Base-by-base conservation (phyloP, 1,284 basidiomycete genomes). In the Cystobasidiaceae sp. region DNA sequence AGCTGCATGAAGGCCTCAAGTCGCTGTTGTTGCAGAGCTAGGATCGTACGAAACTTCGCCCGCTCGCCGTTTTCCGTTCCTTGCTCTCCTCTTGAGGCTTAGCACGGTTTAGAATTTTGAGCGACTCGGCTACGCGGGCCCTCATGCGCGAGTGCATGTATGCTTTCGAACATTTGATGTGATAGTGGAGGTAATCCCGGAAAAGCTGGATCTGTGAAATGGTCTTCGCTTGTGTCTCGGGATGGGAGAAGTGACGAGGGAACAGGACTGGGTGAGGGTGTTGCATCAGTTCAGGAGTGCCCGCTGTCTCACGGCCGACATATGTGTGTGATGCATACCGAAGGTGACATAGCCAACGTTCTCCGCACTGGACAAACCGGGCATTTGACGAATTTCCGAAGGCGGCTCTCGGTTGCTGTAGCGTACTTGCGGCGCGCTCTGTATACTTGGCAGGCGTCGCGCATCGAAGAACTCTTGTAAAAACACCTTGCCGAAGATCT, bases 71-170 rank as follows among this genome's bases (percentile, higher is more conserved):
- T 83, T 92, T 97, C 74, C 89, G 83, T 76, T 97, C 93, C 28
- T 83, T 84, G 7, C 84, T 82, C 1, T 85, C 86, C 9, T 85
- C 84, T 78, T 98, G 96, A 34, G 89, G 89, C 83, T 98, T 98
- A n/a, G 96, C 94, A 54, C 96, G 81, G 77, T 98, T 98, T 73
- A 99, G 81, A 51, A 98, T 86, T 81, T 98, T 98, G 79, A 97
- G 87, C 82, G 98, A 98, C 78, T 97, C 93, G 15, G 89, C 86
- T 11, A 97, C 96, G 25, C 96, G 86, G 75, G 88, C 84, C 67
- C 96, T 84, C 93, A 99, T 96, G 55, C 96, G 83, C 27, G 91
- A 94, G 79, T 98, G 96, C 90, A 99, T 94, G 80, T 98, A 98
- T 1, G 94, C 96, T 78, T 98, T 98, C 60, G 89, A 93, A 78